phyloP scores from a whole-genome alignment of 1,284 basidiomycete species.

The Cutaneotrichosporon cavernicola region DNA sequence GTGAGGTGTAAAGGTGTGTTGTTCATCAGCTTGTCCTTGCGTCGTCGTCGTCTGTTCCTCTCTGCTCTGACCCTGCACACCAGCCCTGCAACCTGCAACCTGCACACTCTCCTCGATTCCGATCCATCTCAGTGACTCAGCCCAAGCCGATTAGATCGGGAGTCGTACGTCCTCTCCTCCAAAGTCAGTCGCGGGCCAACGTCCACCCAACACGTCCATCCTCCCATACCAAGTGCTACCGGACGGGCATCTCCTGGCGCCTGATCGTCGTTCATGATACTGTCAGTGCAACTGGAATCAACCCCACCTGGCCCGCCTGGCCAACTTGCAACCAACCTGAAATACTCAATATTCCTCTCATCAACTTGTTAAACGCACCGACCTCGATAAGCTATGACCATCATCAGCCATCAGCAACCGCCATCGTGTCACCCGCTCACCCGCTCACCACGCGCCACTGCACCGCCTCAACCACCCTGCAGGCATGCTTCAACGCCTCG shows the following conservation, averaged over 20 bases:
- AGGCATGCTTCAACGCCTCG: background rate
- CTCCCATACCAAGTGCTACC: background rate
- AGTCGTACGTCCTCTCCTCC: background rate
- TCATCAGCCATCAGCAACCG: background rate
- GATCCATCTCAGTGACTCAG: too few relatives aligned
- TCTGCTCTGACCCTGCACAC: background rate
- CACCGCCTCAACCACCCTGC: background rate
- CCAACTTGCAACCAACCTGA: background rate
- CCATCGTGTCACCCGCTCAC: background rate
- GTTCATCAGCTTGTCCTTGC: background rate
- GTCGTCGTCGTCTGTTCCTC: background rate
- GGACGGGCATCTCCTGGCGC: constrained; percentile 7
- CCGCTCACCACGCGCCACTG: background rate
- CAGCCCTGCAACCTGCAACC: too few relatives aligned
- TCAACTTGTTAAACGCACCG: background rate
- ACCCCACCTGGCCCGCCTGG: too few relatives aligned
- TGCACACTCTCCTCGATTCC: too few relatives aligned
- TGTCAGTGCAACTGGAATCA: background rate
- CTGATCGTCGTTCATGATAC: constrained; percentile 6
- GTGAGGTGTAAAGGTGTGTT: too few relatives aligned
- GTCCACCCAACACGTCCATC: background rate
- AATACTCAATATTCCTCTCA: background rate
- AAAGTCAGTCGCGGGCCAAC: background rate
- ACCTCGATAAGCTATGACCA: background rate
- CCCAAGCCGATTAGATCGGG: background rate